Evolutionary conservation across 2,329 filamentous ascomycete species (phyloP).

Genomic region (Eutypella sp.): DNA sequence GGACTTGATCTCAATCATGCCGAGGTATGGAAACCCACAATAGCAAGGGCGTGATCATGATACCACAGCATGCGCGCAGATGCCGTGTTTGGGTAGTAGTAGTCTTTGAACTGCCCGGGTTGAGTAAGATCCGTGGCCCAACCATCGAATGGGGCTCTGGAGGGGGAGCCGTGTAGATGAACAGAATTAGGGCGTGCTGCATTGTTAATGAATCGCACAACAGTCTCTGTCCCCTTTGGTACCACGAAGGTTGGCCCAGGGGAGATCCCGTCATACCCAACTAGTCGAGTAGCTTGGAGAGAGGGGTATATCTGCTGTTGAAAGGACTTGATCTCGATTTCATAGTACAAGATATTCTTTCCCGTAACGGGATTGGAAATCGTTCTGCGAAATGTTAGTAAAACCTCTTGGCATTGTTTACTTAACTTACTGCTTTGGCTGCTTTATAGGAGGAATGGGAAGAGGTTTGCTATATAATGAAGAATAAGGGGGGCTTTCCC

Average conservation of each 20-base stretch:
- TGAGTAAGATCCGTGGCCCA: conserved; percentile 50
- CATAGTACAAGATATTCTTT: conserved; percentile 31
- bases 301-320: conserved; percentile 32
- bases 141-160: conserved; percentile 44
- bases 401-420: neutral
- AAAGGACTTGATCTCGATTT: conserved; percentile 29
- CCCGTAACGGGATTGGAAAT: conserved; percentile 32
- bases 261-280: conserved; percentile 50
- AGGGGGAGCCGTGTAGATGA: conserved; percentile 52
- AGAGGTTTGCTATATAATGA: conserved; percentile 36
- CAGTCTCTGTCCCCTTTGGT: conserved; percentile 42
- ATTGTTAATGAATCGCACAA: conserved; percentile 51
- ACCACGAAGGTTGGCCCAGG: conserved; percentile 51
- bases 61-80: conserved; percentile 53
- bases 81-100: conserved; percentile 56
- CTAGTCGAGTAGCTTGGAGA: conserved; percentile 24
- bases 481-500: conserved; percentile 29
- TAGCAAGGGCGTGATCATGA: conserved; percentile 40
- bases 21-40: conserved; percentile 15
- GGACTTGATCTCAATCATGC: neutral
- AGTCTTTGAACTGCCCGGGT: conserved; percentile 49
- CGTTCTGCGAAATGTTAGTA: conserved; percentile 12
- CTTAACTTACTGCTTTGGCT: conserved; percentile 33
- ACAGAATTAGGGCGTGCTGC: conserved; percentile 38
- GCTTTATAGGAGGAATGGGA: conserved; percentile 39